Conservation (phyloP, 805 yeast genomes). For the Candida jianshihensis region DNA sequence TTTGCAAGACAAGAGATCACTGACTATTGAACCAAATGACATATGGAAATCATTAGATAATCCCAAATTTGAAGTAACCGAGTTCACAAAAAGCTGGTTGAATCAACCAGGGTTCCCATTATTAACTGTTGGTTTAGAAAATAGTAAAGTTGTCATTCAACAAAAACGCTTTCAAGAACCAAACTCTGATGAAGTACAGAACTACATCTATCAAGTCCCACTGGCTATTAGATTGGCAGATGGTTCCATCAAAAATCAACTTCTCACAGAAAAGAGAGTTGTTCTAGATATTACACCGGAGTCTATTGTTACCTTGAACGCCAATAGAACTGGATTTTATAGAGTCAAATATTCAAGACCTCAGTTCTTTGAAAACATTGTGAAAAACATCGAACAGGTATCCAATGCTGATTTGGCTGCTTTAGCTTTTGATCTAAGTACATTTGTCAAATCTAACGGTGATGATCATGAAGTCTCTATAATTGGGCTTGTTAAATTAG, state of each 20-base stretch:
- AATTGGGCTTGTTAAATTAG: slow-evolving; percentile 22
- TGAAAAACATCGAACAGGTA: slow-evolving; percentile 15
- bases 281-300: slow-evolving; percentile 17
- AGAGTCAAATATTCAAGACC: slow-evolving; percentile 38
- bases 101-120: slow-evolving; percentile 55
- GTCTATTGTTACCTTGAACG: slow-evolving; percentile 35
- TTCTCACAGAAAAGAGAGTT: slow-evolving; percentile 33
- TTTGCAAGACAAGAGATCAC: slow-evolving; percentile 27
- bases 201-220: slow-evolving; percentile 59
- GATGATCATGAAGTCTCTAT: slow-evolving; percentile 22
- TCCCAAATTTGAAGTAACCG: slow-evolving; percentile 36
- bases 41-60: slow-evolving; percentile 41
- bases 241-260: slow-evolving; percentile 30
- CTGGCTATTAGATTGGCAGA: slow-evolving; percentile 33
- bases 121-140: slow-evolving; percentile 29
- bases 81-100: slow-evolving; percentile 55
- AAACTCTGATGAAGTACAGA: slow-evolving; percentile 35
- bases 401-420: slow-evolving; percentile 23
- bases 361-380: slow-evolving; percentile 22
- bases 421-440: slow-evolving; percentile 27
- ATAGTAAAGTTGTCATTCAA: slow-evolving; percentile 26
- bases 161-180: slow-evolving; percentile 32
- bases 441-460: slow-evolving; percentile 23
- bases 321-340: slow-evolving; percentile 39
- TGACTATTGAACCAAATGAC: slow-evolving; percentile 41